Evolutionary conservation across 257 asterid genomes (phyloP).

Genomic region (Craterostigma plantagineum): DNA sequence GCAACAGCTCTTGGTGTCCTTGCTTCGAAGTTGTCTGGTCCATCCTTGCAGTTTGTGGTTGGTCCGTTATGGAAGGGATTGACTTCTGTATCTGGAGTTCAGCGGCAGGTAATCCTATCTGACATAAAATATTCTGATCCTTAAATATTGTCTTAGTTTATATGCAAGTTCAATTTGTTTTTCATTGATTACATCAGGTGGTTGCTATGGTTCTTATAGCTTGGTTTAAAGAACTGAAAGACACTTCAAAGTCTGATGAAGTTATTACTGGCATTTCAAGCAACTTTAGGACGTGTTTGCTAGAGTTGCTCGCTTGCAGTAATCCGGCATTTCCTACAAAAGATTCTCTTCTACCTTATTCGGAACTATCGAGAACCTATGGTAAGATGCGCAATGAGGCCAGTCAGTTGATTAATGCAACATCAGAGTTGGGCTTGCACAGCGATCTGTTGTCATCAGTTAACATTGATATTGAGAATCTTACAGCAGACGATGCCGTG

Average conservation of each 20-base stretch:
- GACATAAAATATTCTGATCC: neutral
- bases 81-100: slow-evolving; percentile 85
- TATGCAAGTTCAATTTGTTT: slow-evolving; percentile 7
- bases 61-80: slow-evolving; percentile 80
- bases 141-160: neutral
- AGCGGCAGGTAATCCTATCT: slow-evolving; percentile 57
- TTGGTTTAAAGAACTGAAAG: slow-evolving; percentile 81
- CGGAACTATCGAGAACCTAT: slow-evolving; percentile 88
- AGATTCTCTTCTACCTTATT: slow-evolving; percentile 68
- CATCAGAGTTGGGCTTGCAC: slow-evolving; percentile 52
- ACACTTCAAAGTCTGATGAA: slow-evolving; percentile 25
- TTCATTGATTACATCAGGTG: slow-evolving; percentile 40
- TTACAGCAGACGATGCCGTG: slow-evolving; percentile 75
- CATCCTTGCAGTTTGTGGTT: slow-evolving; percentile 45
- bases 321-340: slow-evolving; percentile 89
- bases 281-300: slow-evolving; percentile 48
- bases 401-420: slow-evolving; percentile 45
- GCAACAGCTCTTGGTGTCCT: slow-evolving; percentile 72
- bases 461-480: slow-evolving; percentile 38
- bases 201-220: slow-evolving; percentile 78
- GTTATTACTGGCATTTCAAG: slow-evolving; percentile 29
- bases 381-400: slow-evolving; percentile 88
- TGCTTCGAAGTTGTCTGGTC: slow-evolving; percentile 60
- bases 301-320: slow-evolving; percentile 71
- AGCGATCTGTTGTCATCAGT: slow-evolving; percentile 33